A percentile compares a stretch with the other conserved stretches of the same genome.
phyloP scores from a whole-genome alignment of 495 filamentous ascomycete genomes.

The Xylaria acuta region DNA sequence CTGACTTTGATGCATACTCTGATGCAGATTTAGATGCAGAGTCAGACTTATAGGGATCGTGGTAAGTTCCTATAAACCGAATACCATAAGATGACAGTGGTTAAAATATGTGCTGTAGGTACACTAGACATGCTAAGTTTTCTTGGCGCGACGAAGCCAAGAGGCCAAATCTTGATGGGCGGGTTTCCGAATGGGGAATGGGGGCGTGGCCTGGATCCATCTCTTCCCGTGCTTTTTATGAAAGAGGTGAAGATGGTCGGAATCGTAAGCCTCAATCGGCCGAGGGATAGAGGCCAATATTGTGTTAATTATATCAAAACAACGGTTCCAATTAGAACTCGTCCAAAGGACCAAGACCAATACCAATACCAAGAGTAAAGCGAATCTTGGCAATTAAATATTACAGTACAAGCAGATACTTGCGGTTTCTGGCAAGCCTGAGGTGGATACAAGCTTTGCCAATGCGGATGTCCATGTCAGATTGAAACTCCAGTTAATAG shows the following conservation, averaged over 20 bases:
- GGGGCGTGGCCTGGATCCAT: neutral
- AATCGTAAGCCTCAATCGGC: conserved; percentile 13
- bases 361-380: conserved; percentile 9
- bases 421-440: neutral
- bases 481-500: neutral
- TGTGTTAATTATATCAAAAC: conserved; percentile 13
- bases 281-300: neutral
- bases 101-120: neutral
- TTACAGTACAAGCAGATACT: neutral
- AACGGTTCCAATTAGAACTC: neutral
- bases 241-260: neutral
- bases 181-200: conserved; percentile 16
- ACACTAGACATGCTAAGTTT: neutral
- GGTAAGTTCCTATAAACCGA: conserved; percentile 3
- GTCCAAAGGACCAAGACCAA: neutral
- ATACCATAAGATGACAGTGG: neutral
- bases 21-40: neutral
- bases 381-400: conserved; percentile 1
- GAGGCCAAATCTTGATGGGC: conserved; percentile 3
- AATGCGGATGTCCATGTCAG: neutral
- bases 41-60: neutral
- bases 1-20: neutral
- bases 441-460: neutral
- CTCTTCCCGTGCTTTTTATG: conserved; percentile 1
- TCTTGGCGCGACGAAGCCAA: conserved; percentile 17